Evolutionary conservation across 768 basidiomycete genomes (phyloP), one percentile per base, ranked within the genome.

Genomic region (Mycena indigotica): DNA sequence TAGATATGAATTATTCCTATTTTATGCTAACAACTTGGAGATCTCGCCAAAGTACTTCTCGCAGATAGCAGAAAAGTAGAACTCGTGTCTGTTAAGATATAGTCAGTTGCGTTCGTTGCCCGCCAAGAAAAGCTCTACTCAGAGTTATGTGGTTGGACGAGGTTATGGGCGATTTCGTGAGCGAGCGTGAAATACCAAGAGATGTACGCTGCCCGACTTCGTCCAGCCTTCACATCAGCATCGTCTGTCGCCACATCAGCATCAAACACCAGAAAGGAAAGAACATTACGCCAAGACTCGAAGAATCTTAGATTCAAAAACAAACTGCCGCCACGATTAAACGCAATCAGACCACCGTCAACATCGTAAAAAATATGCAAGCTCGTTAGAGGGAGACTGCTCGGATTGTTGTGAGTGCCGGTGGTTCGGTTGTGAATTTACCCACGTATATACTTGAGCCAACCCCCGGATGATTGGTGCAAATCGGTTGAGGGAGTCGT

Each of bases 151-250:
- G 85, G 83, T 39, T 85, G 80, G 16, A 95, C 88, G 2, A 97
- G 76, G 67, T 96, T 98, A 72, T 98, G 95, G 8, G 92, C 92
- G 63, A 94, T 90, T 67, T 94, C 94, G 69, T 97, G 96, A 0
- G 95, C 94, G 15, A 97, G 79, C 1, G 90, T 30, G 21, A 24
- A 48, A 46, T 44, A 90, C 91, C 93, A 96, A 15, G 91, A 92
- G 28, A 89, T 88, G 58, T 87, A 85, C 0, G 96, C 93, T 28
- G 86, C 77, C 16, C 73, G 73, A 24, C 79, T 65, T 1, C 78
- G 70, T 1, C 86, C 89, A 12, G 64, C 67, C 52, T 70, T 70
- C 17, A 93, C 91, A 30, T 87, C 83, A 0, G 68, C 70, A 60
- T 95, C 91, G 65, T 96, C 91, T 94, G 64, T 12, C 13, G 16